Evolutionary conservation across 192 early-diverging fungal genomes (phyloP).

Genomic region (Gaertneriomyces semiglobifer): DNA sequence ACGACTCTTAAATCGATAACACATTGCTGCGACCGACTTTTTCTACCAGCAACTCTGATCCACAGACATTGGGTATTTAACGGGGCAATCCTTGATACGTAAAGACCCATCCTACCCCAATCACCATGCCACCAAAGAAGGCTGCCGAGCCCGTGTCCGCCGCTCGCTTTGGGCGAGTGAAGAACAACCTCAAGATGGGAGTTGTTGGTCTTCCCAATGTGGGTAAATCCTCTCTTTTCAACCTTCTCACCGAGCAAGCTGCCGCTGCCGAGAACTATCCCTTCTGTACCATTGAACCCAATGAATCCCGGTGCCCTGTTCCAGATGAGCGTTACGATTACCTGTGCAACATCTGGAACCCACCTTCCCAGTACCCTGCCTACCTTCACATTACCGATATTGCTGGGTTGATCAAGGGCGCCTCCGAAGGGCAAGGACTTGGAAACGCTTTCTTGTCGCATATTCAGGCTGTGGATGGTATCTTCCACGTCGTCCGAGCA

Average conservation of each 20-base stretch:
- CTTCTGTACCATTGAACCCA: slow-evolving; percentile 72
- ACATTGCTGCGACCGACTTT: no score
- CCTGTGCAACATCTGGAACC: slow-evolving; percentile 60
- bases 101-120: no score
- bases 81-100: no score
- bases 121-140: slow-evolving; percentile 18
- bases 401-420: slow-evolving; percentile 91
- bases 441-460: slow-evolving; percentile 96
- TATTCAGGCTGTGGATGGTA: slow-evolving; percentile 64
- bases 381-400: slow-evolving; percentile 94
- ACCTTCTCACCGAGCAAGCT: slow-evolving; percentile 33
- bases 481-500: slow-evolving; percentile 57
- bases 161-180: slow-evolving; percentile 27
- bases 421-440: slow-evolving; percentile 48
- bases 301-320: slow-evolving; percentile 72
- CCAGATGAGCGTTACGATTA: slow-evolving; percentile 88
- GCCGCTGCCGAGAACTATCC: slow-evolving; percentile 35
- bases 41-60: no score
- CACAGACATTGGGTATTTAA: no score
- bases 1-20: no score
- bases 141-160: slow-evolving; percentile 13
- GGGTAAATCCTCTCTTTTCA: slow-evolving; percentile 57
- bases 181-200: slow-evolving; percentile 42
- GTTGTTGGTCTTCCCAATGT: slow-evolving; percentile 95
- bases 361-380: slow-evolving; percentile 58